Evolutionary conservation across 2,329 filamentous ascomycete species (phyloP).

Genomic region (Hypoxylon sp.): DNA sequence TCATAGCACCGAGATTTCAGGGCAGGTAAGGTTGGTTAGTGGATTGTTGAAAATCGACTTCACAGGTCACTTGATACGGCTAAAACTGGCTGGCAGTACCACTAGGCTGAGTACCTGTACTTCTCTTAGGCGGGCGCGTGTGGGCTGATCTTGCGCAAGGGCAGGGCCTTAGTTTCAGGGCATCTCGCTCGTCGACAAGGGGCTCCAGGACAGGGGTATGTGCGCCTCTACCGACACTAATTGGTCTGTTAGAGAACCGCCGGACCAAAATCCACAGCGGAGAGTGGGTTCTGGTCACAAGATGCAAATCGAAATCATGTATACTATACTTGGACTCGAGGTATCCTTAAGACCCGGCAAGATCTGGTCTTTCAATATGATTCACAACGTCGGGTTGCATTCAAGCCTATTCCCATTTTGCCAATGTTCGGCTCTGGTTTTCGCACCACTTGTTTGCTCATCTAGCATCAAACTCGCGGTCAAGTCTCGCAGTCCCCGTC

Average conservation of each 20-base stretch:
- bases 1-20: slow-evolving; percentile 33
- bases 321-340: slow-evolving; percentile 31
- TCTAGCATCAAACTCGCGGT: slow-evolving; percentile 6
- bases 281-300: slow-evolving; percentile 44
- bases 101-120: slow-evolving; percentile 37
- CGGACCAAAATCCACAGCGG: slow-evolving; percentile 41
- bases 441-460: slow-evolving; percentile 26
- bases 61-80: slow-evolving; percentile 44
- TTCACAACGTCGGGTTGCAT: slow-evolving; percentile 39
- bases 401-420: slow-evolving; percentile 30
- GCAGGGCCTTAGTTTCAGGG: slow-evolving; percentile 42
- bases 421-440: slow-evolving; percentile 34
- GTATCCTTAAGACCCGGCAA: slow-evolving; percentile 37
- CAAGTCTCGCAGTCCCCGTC: background rate
- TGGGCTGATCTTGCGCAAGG: slow-evolving; percentile 45
- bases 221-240: slow-evolving; percentile 12
- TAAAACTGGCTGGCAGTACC: slow-evolving; percentile 38
- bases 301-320: slow-evolving; percentile 42
- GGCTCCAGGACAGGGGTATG: slow-evolving; percentile 24
- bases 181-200: slow-evolving; percentile 36
- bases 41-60: slow-evolving; percentile 36
- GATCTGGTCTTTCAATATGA: slow-evolving; percentile 25
- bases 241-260: slow-evolving; percentile 39
- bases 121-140: slow-evolving; percentile 26
- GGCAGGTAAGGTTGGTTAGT: slow-evolving; percentile 30